Evolutionary conservation across 495 filamentous ascomycete species (phyloP), one percentile per base, ranked within the genome.

Genomic region (Lasiosphaeriaceae sp.): DNA sequence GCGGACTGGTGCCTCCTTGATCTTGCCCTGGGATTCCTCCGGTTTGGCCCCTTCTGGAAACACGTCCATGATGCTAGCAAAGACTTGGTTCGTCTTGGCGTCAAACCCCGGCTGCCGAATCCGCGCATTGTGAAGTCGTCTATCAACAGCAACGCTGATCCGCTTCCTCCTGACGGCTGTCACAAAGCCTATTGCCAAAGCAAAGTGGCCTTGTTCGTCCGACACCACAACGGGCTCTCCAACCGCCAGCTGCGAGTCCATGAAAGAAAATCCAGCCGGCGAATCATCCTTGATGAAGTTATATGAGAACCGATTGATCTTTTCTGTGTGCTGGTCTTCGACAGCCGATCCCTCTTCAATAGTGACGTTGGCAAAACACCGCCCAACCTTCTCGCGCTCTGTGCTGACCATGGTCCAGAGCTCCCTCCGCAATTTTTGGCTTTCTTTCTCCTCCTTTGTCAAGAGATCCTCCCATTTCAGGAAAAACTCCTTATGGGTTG

Each of bases 151-250:
- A 17, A 96, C 91, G 2, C 85, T 88, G 55, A 98, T 90, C 45
- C 83, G 80, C 17, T 81, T 79, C 60, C 83, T 88, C 55, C 80
- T 79, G 52, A 93, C 83, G 41, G 89, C 80, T 0, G 87, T 86
- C 7, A 96, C 88, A 66, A 88, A 98, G 12, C 94, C 94, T 58
- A 96, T 89, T 5, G 91, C 91, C 14, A 98, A 82, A 5, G 93
- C 93, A 73, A 92, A 97, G 66, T 98, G 94, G 0, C 92, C 94
- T 54, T 88, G 81, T 66, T 98, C 94, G 56, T 97, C 94, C 1
- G 94, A 97, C n/a, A 98, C 80, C 26, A 98, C 93, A 45, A 96
- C 87, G 1, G 94, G 93, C 65, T 98, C 94, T 34, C 93, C 92
- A 22, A 89, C 76, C 2, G 78, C 83, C n/a, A 98, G 81, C 64